These are phyloP conservation scores for Hypoxylon intermedium DNA, from an alignment of 495 filamentous ascomycete species.

Conservation along the genomic window DNA sequence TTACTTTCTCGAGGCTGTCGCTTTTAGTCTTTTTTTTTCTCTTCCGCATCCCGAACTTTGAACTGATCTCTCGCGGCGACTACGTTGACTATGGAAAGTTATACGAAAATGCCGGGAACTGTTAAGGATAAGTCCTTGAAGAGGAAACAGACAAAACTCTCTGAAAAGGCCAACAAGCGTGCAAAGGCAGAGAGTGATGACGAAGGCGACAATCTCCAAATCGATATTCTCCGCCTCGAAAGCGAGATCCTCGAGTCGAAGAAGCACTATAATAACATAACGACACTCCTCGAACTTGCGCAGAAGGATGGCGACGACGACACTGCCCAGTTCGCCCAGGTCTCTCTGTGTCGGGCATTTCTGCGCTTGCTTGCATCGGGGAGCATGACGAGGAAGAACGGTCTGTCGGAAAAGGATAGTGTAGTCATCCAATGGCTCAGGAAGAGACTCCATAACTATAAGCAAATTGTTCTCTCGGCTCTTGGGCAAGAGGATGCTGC, in stretches of 20 bases:
- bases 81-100: neutral
- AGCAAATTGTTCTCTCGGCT: slow-evolving; percentile 60
- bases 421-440: slow-evolving; percentile 81
- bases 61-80: neutral
- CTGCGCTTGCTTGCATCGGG: slow-evolving; percentile 80
- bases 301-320: slow-evolving; percentile 48
- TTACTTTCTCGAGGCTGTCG: slow-evolving; percentile 31
- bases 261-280: slow-evolving; percentile 93
- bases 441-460: slow-evolving; percentile 74
- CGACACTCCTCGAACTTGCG: slow-evolving; percentile 68
- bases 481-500: slow-evolving; percentile 60
- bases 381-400: slow-evolving; percentile 66
- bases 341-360: slow-evolving; percentile 90
- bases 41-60: neutral
- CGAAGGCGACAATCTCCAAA: slow-evolving; percentile 58
- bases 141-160: slow-evolving; percentile 51
- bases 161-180: slow-evolving; percentile 48
- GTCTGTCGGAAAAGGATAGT: slow-evolving; percentile 71
- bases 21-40: slow-evolving; percentile 22
- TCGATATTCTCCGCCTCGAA: slow-evolving; percentile 73
- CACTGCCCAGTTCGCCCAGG: slow-evolving; percentile 64
- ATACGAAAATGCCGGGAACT: slow-evolving; percentile 39
- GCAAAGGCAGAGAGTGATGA: slow-evolving; percentile 51
- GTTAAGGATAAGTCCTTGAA: slow-evolving; percentile 42
- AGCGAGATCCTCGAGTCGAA: slow-evolving; percentile 80